Evolutionary conservation across 2,329 filamentous ascomycete genomes (phyloP).

Genomic region (Pseudofabraea citricarpa): DNA sequence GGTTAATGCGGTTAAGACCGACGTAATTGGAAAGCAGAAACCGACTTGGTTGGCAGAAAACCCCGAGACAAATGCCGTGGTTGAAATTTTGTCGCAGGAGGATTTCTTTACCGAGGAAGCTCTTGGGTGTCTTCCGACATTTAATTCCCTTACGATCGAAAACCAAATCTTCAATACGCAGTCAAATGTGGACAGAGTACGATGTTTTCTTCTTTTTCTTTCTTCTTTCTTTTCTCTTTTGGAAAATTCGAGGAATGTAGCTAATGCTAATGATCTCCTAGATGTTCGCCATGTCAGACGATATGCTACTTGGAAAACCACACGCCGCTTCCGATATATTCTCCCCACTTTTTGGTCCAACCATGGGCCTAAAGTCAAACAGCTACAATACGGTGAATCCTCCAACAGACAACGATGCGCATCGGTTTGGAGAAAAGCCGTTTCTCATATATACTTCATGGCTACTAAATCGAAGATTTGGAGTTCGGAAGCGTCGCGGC

Average conservation of each 20-base stretch:
- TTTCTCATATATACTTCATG: slow-evolving; percentile 40
- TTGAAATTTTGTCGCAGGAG: slow-evolving; percentile 37
- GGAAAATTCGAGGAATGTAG: too few relatives aligned
- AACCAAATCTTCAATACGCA: slow-evolving; percentile 38
- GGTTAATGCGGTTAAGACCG: slow-evolving; percentile 32
- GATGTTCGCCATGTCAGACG: slow-evolving; percentile 39
- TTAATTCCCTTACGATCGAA: slow-evolving; percentile 38
- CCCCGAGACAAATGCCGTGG: slow-evolving; percentile 20
- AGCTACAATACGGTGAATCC: slow-evolving; percentile 34
- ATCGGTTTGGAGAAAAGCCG: slow-evolving; percentile 37
- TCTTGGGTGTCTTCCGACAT: slow-evolving; percentile 34
- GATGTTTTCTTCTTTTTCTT: too few relatives aligned
- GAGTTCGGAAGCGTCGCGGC: slow-evolving; percentile 35
- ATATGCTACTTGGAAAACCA: slow-evolving; percentile 37
- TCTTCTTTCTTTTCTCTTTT: too few relatives aligned
- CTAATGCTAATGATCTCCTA: too few relatives aligned
- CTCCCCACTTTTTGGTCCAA: slow-evolving; percentile 37
- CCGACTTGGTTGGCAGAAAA: slow-evolving; percentile 33
- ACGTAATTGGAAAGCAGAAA: slow-evolving; percentile 26
- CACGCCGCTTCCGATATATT: slow-evolving; percentile 38
- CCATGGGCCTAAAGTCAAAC: slow-evolving; percentile 37
- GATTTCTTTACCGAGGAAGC: slow-evolving; percentile 35
- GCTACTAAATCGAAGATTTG: slow-evolving; percentile 39
- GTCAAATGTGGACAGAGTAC: slow-evolving; percentile 31
- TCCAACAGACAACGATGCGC: slow-evolving; percentile 23